Base-by-base conservation (phyloP, 345 rosid genomes). In the Syzygium grande region DNA sequence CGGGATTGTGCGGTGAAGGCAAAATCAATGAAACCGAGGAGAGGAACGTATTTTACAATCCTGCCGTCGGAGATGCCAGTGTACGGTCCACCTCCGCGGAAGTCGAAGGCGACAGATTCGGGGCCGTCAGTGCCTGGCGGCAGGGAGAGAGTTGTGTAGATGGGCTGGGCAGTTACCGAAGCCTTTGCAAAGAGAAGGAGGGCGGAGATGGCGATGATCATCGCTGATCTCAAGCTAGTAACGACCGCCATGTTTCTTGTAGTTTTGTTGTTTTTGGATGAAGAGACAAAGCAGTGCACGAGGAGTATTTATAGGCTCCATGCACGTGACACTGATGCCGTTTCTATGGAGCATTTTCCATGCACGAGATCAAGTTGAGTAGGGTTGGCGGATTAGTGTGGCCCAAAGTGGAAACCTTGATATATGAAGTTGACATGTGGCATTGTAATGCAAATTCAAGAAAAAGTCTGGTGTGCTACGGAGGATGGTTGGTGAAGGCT, bases 401-500 rank as follows among this genome's bases (percentile, higher is more conserved):
- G 79, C 46, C 79, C 79, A n/a, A 68, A 8, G 43, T 8, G 79
- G 43, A 17, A 16, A 38, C 43, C 79, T 9, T 17, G 23, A 30
- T 8, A 4, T 34, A 22, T 55, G 11, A 21, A 55, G 27, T 55
- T 55, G 59, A 22, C 59, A 65, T 0, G 15, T 15, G 41, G 22
- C 1, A 7, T 5, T 7, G 43, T 8, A 68, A 30, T 68, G 30
- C 23, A 8, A 68, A 68, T 30, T 68, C 38, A 68, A 68, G 41
- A 34, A 16, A 68, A 68, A 17, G 15, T 29, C 2, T n/a, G 19
- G 78, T 9, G 4, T 27, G 63, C 65, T 4, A 21, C n/a, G 1
- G 27, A 13, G 2, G 0, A 61, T 14, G 29, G 7, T 3, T 0
- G 9, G 0, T 0, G 2, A 68, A 16, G 0, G 30, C 0, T 30